Base-by-base conservation (phyloP, 768 basidiomycete genomes). In the Pulveroboletus sp. region DNA sequence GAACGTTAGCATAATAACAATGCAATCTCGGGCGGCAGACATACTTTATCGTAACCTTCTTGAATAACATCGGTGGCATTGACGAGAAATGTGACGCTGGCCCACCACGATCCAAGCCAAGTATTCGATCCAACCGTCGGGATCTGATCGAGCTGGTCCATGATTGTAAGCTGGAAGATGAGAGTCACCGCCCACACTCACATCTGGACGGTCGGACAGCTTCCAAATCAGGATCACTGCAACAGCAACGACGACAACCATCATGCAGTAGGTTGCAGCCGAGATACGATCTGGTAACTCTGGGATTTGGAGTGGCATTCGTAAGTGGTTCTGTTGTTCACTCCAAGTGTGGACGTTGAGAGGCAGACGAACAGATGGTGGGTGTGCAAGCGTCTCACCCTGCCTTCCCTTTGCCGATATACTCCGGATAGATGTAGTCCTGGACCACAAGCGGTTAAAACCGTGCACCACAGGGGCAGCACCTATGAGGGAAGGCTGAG, bases 1-100 rank as follows among this genome's bases (percentile, higher is more conserved):
- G 17, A 27, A 9, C 6, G 0, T 40, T 8, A 38, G 15, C 12
- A 24, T 24, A 8, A 3, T 14, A 12, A 28, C 1, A 3, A 21
- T 21, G 21, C 21, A 5, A 9, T 7, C 1, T 28, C 3, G n/a
- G 33, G 15, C 2, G 3, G 10, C 8, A 3, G 10, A 52, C 46
- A 3, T n/a, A 69, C 69, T 51, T 68, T 67, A 15, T 57, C 46
- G 21, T 70, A 71, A 17, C 70, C 71, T 46, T 70, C 61, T 38
- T 64, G 64, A 1, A 72, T 10, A 32, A 70, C 38, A 9, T 65
- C 52, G 3, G 37, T 15, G 11, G 52, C 63, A 28, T 63, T 54
- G 32, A 37, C 32, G 5, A 64, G 8, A 31, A 57, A 65, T 9
- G 46, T 55, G 33, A 57, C 39, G 3, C 59, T 59, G 1, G 54